Base-by-base conservation (phyloP, 2,329 filamentous ascomycete genomes). In the Claviceps purpurea region DNA sequence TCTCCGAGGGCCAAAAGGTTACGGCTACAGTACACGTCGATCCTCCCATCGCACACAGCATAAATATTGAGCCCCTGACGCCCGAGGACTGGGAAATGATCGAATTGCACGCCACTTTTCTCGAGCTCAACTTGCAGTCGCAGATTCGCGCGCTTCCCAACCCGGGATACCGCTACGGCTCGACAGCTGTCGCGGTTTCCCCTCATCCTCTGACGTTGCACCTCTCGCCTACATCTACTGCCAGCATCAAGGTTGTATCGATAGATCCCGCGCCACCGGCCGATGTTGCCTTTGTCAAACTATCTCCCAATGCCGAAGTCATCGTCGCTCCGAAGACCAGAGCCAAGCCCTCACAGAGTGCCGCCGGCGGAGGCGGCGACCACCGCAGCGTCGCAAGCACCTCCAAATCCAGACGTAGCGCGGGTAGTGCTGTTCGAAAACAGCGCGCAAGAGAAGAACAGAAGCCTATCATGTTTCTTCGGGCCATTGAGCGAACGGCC, bases 81-180 rank as follows among this genome's bases (percentile, higher is more conserved):
- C 82, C 91, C 1, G 89, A 94, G 54, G 93, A 98, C 65, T 98
- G 93, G 93, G 93, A 98, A 69, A 95, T 97, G 61, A 97, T 98
- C 60, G 93, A 98, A 68, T 74, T 98, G 2, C 93, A 98, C 71
- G 93, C 93, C 5, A 93, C 85, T 16, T 98, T 97, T 63, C 75
- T 98, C 49, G 93, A 98, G 64, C 76, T 96, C 57, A 97, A 98
- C 66, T 82, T 98, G 50, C 75, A 95, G 37, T 87, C 85, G 45
- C 93, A 98, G 70, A 90, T 98, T 60, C 85, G 93, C 61, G 91
- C 91, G 18, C 74, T 98, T 22, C 91, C 91, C 24, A 97, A 96
- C 66, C 91, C 91, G 18, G 73, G 77, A 24, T 87, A 81, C 64
- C 73, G 70, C 24, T 65, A 72, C 4, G 72, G 73, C 30, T 72